Conservation (phyloP, 2,329 filamentous ascomycete species). For the Aspergillus sergii region DNA sequence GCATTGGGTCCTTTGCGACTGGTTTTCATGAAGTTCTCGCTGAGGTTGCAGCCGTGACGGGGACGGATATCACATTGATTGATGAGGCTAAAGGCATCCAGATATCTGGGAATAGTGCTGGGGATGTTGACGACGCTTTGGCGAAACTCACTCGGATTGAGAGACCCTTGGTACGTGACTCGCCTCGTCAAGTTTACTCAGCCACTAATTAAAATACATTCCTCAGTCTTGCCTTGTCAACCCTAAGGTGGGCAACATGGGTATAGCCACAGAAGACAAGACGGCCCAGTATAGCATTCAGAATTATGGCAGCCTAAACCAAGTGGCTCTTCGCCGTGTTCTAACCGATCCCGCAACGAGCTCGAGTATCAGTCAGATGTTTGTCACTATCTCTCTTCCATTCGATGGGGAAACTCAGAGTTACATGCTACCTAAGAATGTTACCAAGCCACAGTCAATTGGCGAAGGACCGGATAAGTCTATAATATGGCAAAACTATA, state of each 20-base stretch:
- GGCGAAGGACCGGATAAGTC: conserved; percentile 26
- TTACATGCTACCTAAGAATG: conserved; percentile 18
- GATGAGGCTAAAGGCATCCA: conserved; percentile 26
- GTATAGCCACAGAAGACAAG: conserved; percentile 12
- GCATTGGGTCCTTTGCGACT: conserved; percentile 27
- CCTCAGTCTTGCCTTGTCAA: conserved; percentile 22
- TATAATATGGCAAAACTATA: conserved; percentile 34
- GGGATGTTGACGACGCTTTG: conserved; percentile 33
- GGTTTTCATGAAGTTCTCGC: conserved; percentile 22
- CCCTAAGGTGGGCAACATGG: conserved; percentile 24
- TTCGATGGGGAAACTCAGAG: conserved; percentile 20
- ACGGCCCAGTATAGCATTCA: conserved; percentile 20
- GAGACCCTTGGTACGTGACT: conserved; percentile 29
- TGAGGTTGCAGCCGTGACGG: conserved; percentile 29
- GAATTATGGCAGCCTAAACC: conserved; percentile 23
- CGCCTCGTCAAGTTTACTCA: background rate
- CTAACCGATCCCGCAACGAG: conserved; percentile 23
- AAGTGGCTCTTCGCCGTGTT: conserved; percentile 23
- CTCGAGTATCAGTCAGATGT: conserved; percentile 23
- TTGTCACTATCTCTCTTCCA: conserved; percentile 23
- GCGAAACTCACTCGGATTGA: conserved; percentile 31
- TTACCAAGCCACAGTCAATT: conserved; percentile 20
- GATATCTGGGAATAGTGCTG: conserved; percentile 25
- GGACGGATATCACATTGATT: conserved; percentile 28
- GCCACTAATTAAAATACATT: conserved; percentile 3